Evolutionary conservation across 345 rosid genomes (phyloP).

Genomic region (Salix viminalis): DNA sequence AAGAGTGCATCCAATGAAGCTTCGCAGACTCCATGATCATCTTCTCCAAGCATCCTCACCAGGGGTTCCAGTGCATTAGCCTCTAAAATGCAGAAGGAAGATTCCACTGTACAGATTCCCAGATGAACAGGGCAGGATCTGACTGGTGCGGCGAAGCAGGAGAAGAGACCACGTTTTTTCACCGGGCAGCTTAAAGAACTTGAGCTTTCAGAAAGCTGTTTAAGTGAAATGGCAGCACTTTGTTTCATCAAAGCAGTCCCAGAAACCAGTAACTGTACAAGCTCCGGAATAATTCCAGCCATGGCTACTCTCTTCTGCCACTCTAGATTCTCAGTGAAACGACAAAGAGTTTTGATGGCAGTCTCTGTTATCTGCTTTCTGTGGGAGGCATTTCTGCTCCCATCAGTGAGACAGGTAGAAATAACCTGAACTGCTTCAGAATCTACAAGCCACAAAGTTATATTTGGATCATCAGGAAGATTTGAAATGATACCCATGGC

Average conservation of each 20-base stretch:
- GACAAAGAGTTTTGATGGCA: constrained; percentile 24
- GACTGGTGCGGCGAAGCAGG: constrained; percentile 17
- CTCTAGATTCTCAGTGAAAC: constrained; percentile 24
- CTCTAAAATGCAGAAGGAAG: constrained; percentile 29
- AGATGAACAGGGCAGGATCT: constrained; percentile 24
- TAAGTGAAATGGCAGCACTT: constrained; percentile 28
- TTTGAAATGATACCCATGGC: constrained; percentile 23
- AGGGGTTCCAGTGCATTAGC: constrained; percentile 24
- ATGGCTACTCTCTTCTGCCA: constrained; percentile 26
- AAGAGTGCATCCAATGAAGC: constrained; percentile 28
- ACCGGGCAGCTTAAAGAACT: constrained; percentile 15
- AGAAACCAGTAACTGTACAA: constrained; percentile 20
- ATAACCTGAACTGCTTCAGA: constrained; percentile 22
- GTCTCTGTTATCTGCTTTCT: constrained; percentile 16
- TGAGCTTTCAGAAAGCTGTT: constrained; percentile 30
- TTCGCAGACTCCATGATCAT: constrained; percentile 17
- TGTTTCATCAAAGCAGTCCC: constrained; percentile 25
- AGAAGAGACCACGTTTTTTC: constrained; percentile 6
- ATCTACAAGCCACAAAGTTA: constrained; percentile 26
- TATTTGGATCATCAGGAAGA: constrained; percentile 19
- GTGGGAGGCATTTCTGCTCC: constrained; percentile 7
- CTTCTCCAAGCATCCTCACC: constrained; percentile 21
- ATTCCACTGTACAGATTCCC: constrained; percentile 25
- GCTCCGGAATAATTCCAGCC: constrained; percentile 11
- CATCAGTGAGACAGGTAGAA: constrained; percentile 4